Base-by-base conservation (phyloP, 208 protist species). In the Novymonas esmeraldas region DNA sequence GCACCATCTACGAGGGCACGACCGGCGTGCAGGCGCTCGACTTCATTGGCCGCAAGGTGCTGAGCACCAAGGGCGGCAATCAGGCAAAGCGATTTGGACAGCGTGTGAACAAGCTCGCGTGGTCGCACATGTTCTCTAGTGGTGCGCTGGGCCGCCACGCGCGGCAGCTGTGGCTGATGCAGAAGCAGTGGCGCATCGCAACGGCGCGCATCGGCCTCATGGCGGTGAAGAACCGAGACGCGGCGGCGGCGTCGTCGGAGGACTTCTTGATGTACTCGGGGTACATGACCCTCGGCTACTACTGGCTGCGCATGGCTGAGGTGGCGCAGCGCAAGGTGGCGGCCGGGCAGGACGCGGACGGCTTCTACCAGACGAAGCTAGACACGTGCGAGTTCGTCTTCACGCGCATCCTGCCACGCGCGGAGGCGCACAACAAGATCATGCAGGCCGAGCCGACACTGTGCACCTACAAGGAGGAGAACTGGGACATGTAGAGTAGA, bases 231-330 rank as follows among this genome's bases (percentile, higher is more conserved):
- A 72, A 94, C 67, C 61, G 57, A 22, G 81, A 94, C 38, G 45
- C 60, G 10, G 79, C 82, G 10, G 79, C 70, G 0, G 76, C 79
- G 4, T 62, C 83, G 2, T 81, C 83, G 31, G 85, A 93, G 65
- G 87, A 94, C 64, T 79, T 92, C 57, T 64, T 96, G 36, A 89
- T 95, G 83, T 90, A 81, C 79, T 79, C 84, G 16, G 92, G 89
- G 24, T 95, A 95, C 70, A 64, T 96, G 44, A 73, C 75, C 0
- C 76, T 96, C 0, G 86, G 77, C 14, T 90, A 86, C 76, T 90
- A 96, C 75, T 96, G 92, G 92, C 79, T 95, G 73, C 87, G 76
- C 39, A 92, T 95, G 92, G 88, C 87, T 1, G 73, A 78, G 38
- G 88, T 65, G 22, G 88, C 92, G 9, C 72, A 82, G 64, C 81